phyloP scores from a whole-genome alignment of 2,329 filamentous ascomycete genomes.

The Trichophyton rubrum region DNA sequence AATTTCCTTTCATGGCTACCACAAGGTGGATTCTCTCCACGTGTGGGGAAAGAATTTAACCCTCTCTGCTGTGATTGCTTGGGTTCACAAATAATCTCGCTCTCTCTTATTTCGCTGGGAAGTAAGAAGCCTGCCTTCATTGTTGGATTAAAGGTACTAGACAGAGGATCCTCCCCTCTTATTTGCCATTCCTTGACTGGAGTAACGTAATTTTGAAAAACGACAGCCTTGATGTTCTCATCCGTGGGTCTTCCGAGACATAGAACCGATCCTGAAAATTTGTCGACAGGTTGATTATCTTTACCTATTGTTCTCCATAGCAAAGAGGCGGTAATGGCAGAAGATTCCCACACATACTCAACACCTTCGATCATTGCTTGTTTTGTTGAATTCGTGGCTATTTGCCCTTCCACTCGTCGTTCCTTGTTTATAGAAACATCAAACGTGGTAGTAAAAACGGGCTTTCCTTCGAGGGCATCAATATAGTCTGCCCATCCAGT shows the following conservation, averaged over 20 bases:
- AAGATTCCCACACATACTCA: background rate
- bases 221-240: background rate
- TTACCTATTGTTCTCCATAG: background rate
- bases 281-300: background rate
- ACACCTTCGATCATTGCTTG: background rate
- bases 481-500: background rate
- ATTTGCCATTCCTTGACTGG: background rate
- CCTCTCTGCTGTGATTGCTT: background rate
- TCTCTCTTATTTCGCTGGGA: background rate
- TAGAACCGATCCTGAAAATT: background rate
- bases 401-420: background rate
- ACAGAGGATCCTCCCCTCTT: background rate
- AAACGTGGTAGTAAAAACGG: background rate
- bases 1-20: background rate
- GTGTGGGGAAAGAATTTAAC: background rate
- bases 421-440: background rate
- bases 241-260: background rate
- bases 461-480: background rate
- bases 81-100: background rate
- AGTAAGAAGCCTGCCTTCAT: background rate
- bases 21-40: background rate
- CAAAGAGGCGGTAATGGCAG: background rate
- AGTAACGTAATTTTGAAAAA: background rate
- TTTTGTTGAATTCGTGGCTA: background rate
- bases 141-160: background rate